phyloP scores from a whole-genome alignment of 1,284 basidiomycete species.

The Austroboletus niveus region DNA sequence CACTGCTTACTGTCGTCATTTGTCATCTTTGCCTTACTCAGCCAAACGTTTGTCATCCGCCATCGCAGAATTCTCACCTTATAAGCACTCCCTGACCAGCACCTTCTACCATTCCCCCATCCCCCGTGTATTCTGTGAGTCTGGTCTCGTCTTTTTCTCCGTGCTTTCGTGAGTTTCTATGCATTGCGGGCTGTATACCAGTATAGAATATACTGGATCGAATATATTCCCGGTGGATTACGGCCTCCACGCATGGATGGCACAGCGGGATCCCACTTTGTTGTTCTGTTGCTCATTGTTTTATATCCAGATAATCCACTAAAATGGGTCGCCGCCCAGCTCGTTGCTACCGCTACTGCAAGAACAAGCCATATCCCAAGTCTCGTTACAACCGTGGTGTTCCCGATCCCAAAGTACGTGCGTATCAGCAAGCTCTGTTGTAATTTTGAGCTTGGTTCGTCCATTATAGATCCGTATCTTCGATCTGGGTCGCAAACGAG shows the following conservation, averaged over 20 bases:
- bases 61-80: slow-evolving; percentile 18
- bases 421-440: neutral
- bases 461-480: slow-evolving; percentile 81
- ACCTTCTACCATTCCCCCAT: neutral
- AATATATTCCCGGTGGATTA: slow-evolving; percentile 4
- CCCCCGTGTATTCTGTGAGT: slow-evolving; percentile 24
- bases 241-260: neutral
- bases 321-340: slow-evolving; percentile 93
- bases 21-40: slow-evolving; percentile 17
- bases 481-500: slow-evolving; percentile 94
- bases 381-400: slow-evolving; percentile 99
- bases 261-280: neutral
- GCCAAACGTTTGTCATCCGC: slow-evolving; percentile 19
- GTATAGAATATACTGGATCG: slow-evolving; percentile 15
- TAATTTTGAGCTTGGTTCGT: neutral
- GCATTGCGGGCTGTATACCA: neutral
- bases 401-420: slow-evolving; percentile 81
- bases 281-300: slow-evolving; percentile 8
- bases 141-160: neutral
- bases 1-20: neutral
- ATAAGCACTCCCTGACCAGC: slow-evolving; percentile 11
- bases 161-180: neutral
- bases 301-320: slow-evolving; percentile 12
- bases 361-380: slow-evolving; percentile 97
- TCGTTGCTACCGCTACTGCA: slow-evolving; percentile 97